Evolutionary conservation across 306 rosid species (phyloP).

Genomic region (Acacia acuminata): DNA sequence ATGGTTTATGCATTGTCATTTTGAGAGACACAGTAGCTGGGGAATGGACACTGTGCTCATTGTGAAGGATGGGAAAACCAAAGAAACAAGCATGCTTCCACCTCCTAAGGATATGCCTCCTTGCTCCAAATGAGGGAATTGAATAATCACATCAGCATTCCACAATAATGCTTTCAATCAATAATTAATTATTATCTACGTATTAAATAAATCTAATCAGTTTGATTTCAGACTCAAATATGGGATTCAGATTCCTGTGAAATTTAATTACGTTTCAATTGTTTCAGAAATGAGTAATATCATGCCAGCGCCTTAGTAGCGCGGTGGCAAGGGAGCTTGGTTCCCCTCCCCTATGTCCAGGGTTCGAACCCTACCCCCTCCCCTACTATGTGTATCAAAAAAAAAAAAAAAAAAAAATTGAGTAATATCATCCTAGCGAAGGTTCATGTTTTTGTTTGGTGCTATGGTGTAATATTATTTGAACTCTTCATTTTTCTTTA

Average conservation of each 20-base stretch:
- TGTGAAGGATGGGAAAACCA: slow-evolving; percentile 34
- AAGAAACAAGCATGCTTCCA: slow-evolving; percentile 25
- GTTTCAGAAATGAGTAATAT: not conserved
- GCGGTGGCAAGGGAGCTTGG: no score
- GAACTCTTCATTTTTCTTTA: no score
- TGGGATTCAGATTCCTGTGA: not conserved
- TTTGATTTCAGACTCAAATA: not conserved
- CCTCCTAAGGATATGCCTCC: slow-evolving; percentile 26
- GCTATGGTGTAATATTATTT: no score
- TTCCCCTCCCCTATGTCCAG: no score
- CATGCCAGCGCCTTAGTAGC: no score
- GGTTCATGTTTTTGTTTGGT: not conserved
- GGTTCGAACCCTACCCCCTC: no score
- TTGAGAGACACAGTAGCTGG: slow-evolving; percentile 35
- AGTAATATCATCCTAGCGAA: no score
- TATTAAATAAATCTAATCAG: not conserved
- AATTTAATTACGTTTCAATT: not conserved
- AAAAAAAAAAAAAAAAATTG: no score
- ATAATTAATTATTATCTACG: not conserved
- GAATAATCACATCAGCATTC: not conserved
- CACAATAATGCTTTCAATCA: not conserved
- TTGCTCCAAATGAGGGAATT: not conserved
- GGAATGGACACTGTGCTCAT: slow-evolving; percentile 36
- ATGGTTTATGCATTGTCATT: slow-evolving; percentile 8
- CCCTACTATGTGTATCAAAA: no score